phyloP scores from a whole-genome alignment of 2,329 filamentous ascomycete genomes.

The Colletotrichum phormii region DNA sequence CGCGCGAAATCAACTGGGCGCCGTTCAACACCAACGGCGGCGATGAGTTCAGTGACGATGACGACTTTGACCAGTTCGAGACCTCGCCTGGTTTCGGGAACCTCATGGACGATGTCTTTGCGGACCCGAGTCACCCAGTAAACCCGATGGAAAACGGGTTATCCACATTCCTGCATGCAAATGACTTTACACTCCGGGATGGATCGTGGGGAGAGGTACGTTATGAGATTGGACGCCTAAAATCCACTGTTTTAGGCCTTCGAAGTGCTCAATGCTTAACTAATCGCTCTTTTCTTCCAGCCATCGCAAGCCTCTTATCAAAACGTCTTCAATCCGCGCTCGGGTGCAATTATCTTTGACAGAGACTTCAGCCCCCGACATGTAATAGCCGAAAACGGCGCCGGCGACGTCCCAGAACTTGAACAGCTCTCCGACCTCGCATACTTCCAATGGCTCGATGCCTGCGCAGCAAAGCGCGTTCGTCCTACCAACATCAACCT shows the following conservation, averaged over 20 bases:
- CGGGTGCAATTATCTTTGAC: conserved; percentile 11
- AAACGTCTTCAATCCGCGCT: neutral
- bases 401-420: neutral
- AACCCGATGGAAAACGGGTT: neutral
- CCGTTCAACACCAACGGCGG: neutral
- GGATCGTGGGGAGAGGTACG: neutral
- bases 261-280: neutral
- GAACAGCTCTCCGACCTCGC: conserved; percentile 6
- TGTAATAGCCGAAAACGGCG: accelerated
- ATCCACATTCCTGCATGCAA: neutral
- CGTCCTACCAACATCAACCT: neutral
- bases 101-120: neutral
- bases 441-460: conserved; percentile 10
- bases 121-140: neutral
- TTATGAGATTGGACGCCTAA: too few relatives aligned
- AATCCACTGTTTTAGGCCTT: too few relatives aligned
- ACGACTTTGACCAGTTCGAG: too few relatives aligned
- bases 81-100: too few relatives aligned
- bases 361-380: neutral
- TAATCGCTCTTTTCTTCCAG: neutral
- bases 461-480: accelerated
- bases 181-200: neutral
- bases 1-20: neutral
- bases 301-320: neutral
- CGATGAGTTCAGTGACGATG: neutral